phyloP scores from a whole-genome alignment of 2,329 filamentous ascomycete genomes.

The Aquanectria penicillioides region DNA sequence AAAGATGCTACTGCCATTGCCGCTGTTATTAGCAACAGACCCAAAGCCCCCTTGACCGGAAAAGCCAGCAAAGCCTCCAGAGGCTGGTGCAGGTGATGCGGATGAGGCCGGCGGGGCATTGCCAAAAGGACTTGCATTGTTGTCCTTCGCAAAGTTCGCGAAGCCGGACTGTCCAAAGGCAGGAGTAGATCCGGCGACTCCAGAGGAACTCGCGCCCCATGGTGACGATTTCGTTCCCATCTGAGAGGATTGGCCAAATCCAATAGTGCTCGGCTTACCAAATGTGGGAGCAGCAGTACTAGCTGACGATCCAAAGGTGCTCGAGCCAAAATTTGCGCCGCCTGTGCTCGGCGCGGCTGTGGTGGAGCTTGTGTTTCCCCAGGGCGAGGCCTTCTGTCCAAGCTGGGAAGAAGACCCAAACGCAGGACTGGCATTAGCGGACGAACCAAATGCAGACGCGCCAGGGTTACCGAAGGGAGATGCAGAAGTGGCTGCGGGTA shows the following conservation, averaged over 20 bases:
- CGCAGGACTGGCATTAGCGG: constrained; percentile 50
- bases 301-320: constrained; percentile 53
- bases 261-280: constrained; percentile 57
- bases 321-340: constrained; percentile 56
- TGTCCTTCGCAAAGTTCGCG: constrained; percentile 50
- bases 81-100: constrained; percentile 45
- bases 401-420: constrained; percentile 61
- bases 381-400: constrained; percentile 62
- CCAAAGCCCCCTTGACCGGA: constrained; percentile 66
- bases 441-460: constrained; percentile 54
- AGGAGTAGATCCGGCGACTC: constrained; percentile 44
- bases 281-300: constrained; percentile 57
- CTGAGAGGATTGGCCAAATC: constrained; percentile 64
- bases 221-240: constrained; percentile 62
- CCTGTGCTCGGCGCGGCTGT: constrained; percentile 44
- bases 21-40: constrained; percentile 52
- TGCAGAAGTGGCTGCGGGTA: constrained; percentile 43
- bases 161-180: constrained; percentile 67
- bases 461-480: constrained; percentile 44
- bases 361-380: constrained; percentile 52
- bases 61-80: constrained; percentile 64
- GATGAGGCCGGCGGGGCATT: constrained; percentile 38
- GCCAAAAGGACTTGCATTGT: constrained; percentile 51
- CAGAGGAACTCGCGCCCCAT: constrained; percentile 56
- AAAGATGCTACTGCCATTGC: constrained; percentile 49